Evolutionary conservation across 139 green algal species (phyloP), one percentile per base, ranked within the genome.

Genomic region (Chlamydomonas schloesseri): DNA sequence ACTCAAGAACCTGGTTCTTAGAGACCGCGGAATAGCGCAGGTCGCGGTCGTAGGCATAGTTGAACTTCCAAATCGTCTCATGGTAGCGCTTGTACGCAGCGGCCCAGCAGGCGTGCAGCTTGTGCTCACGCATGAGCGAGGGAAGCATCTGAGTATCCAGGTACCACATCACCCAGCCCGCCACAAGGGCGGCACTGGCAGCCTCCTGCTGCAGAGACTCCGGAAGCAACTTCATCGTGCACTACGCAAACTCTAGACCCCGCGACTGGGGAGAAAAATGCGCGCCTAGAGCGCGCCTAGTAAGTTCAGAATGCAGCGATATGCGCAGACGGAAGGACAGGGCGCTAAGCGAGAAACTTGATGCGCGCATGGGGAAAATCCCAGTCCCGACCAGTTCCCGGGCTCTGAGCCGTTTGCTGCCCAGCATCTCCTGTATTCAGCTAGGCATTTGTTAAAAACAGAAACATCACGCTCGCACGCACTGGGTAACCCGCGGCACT

Each of bases 61-160:
- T 93, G 79, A 93, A 88, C 82, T 92, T 91, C 90, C 90, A 95
- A 50, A 95, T 90, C 60, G 90, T 92, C 67, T 95, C 92, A 53
- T 95, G 90, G 65, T 95, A 95, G 26, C 86, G 82, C 78, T 93
- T 91, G 78, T 75, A 88, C 14, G 89, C 91, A 47, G 89, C 88
- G 21, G 87, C 65, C 92, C 92, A 95, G 37, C 71, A 88, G 28
- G 91, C 89, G 84, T 93, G 89, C 70, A 95, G 88, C 92, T 95
- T 95, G 82, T 95, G 89, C 87, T 95, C 89, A n/a, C 92, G 90
- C 82, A 93, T 90, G 58, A 95, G 74, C 26, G 92, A 86, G 3
- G 92, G 92, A 53, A 95, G 86, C 67, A 93, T 87, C 89, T 91
- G 90, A 24, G 92, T 89, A 81, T 95, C 92, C 37, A 91, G 68